A percentile compares a stretch with the other conserved stretches of the same genome.
Evolutionary conservation across 495 filamentous ascomycete genomes (phyloP).

Genomic region (Podospora didyma): DNA sequence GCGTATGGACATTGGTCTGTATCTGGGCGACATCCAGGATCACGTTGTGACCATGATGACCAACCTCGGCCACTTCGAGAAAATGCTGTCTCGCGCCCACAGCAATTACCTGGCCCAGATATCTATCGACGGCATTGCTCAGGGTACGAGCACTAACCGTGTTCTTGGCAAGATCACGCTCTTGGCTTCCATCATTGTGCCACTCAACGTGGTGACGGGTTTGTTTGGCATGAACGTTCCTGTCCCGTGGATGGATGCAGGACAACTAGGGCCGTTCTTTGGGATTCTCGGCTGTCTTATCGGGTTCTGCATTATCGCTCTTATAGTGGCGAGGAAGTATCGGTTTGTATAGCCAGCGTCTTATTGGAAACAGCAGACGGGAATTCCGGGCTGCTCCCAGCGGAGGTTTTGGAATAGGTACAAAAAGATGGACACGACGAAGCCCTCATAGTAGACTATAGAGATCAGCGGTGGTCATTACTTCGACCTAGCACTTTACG

Average conservation of each 20-base stretch:
- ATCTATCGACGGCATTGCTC: conserved; percentile 79
- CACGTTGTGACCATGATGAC: conserved; percentile 99
- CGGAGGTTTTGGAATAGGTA: too few relatives aligned
- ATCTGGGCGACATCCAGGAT: conserved; percentile 95
- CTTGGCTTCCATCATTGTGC: conserved; percentile 88
- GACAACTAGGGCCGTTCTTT: conserved; percentile 70
- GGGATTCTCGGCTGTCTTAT: conserved; percentile 67
- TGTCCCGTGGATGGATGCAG: conserved; percentile 62
- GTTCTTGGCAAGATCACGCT: conserved; percentile 94
- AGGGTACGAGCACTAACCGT: conserved; percentile 76
- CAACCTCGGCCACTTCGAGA: conserved; percentile 92
- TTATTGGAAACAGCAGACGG: too few relatives aligned
- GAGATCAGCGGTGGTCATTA: too few relatives aligned
- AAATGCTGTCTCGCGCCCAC: conserved; percentile 93
- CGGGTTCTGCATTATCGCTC: conserved; percentile 52
- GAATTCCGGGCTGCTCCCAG: too few relatives aligned
- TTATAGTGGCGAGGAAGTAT: conserved; percentile 29
- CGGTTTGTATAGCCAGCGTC: conserved; percentile 18
- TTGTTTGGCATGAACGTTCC: conserved; percentile 96
- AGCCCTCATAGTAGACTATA: too few relatives aligned
- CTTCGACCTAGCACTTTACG: neutral
- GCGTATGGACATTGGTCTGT: conserved; percentile 91
- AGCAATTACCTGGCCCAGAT: conserved; percentile 95
- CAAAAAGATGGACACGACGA: too few relatives aligned
- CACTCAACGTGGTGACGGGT: conserved; percentile 93